Evolutionary conservation across 1,284 basidiomycete genomes (phyloP).

Genomic region (Tetrapyrgos nigripes): DNA sequence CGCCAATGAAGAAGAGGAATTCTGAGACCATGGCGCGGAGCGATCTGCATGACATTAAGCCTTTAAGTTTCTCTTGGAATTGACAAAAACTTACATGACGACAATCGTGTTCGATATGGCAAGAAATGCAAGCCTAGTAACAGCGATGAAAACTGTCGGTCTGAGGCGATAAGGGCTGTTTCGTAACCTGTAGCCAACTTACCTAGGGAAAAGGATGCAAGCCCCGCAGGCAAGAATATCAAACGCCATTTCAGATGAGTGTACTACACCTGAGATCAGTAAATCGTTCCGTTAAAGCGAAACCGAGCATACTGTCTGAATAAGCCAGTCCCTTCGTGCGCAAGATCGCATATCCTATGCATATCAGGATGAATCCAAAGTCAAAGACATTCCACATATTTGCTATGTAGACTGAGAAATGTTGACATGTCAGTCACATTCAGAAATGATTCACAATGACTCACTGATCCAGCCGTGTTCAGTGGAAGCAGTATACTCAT

Average conservation of each 20-base stretch:
- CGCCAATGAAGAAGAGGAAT: slow-evolving; percentile 85
- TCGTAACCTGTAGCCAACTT: slow-evolving; percentile 17
- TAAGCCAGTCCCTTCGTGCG: slow-evolving; percentile 69
- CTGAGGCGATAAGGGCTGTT: too few species aligned
- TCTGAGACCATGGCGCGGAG: slow-evolving; percentile 79
- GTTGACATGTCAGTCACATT: slow-evolving; percentile 7
- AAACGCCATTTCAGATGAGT: slow-evolving; percentile 74
- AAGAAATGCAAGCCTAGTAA: slow-evolving; percentile 78
- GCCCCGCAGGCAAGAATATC: slow-evolving; percentile 86
- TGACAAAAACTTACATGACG: slow-evolving; percentile 61
- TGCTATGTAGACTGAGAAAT: slow-evolving; percentile 74
- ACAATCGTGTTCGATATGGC: slow-evolving; percentile 85
- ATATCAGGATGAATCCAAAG: slow-evolving; percentile 77
- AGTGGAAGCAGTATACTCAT: slow-evolving; percentile 80
- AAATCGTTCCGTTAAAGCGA: background rate
- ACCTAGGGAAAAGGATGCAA: slow-evolving; percentile 88
- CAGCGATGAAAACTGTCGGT: too few species aligned
- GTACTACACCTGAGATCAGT: slow-evolving; percentile 38
- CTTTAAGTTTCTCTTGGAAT: background rate
- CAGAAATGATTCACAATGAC: slow-evolving; percentile 54
- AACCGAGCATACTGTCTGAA: slow-evolving; percentile 53
- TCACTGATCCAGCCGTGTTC: slow-evolving; percentile 88
- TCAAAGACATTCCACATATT: slow-evolving; percentile 93
- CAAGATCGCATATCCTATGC: slow-evolving; percentile 71
- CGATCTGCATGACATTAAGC: slow-evolving; percentile 50